Conservation (phyloP, 2,329 filamentous ascomycete genomes). For the Coleophoma crateriformis region DNA sequence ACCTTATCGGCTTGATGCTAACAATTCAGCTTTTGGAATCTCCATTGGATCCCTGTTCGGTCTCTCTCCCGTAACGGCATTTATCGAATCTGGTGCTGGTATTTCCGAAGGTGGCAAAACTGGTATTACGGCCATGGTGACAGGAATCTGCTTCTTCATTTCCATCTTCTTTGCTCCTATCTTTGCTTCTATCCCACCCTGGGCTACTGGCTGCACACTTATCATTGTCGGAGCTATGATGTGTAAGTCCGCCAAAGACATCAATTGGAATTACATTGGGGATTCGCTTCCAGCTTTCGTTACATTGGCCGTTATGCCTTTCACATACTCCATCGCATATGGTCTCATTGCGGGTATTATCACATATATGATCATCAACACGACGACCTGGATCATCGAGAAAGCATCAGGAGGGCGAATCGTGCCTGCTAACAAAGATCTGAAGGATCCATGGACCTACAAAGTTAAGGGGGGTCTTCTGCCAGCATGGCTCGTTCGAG, state of each 20-base stretch:
- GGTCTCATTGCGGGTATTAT: conserved; percentile 74
- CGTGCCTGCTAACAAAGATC: conserved; percentile 64
- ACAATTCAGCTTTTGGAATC: conserved; percentile 45
- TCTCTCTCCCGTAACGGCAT: conserved; percentile 74
- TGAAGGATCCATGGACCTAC: conserved; percentile 75
- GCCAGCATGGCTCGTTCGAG: conserved; percentile 64
- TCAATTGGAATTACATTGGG: conserved; percentile 82
- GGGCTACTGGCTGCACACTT: conserved; percentile 82
- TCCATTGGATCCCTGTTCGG: conserved; percentile 74
- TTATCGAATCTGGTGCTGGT: conserved; percentile 81
- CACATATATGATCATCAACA: conserved; percentile 71
- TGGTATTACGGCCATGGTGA: conserved; percentile 69
- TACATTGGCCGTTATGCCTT: conserved; percentile 78
- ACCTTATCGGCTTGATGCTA: not conserved
- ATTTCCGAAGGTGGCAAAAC: conserved; percentile 83
- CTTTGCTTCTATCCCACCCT: conserved; percentile 81
- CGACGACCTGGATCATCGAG: conserved; percentile 61
- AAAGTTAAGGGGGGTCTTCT: conserved; percentile 67
- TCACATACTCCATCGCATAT: conserved; percentile 82
- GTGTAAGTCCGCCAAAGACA: conserved; percentile 68
- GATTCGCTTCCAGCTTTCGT: conserved; percentile 80
- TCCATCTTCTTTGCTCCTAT: conserved; percentile 85
- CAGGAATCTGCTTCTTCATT: conserved; percentile 78
- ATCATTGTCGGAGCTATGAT: conserved; percentile 80
- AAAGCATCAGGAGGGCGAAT: conserved; percentile 60